Conservation (phyloP, 306 rosid genomes). For the Cicer judaicum region DNA sequence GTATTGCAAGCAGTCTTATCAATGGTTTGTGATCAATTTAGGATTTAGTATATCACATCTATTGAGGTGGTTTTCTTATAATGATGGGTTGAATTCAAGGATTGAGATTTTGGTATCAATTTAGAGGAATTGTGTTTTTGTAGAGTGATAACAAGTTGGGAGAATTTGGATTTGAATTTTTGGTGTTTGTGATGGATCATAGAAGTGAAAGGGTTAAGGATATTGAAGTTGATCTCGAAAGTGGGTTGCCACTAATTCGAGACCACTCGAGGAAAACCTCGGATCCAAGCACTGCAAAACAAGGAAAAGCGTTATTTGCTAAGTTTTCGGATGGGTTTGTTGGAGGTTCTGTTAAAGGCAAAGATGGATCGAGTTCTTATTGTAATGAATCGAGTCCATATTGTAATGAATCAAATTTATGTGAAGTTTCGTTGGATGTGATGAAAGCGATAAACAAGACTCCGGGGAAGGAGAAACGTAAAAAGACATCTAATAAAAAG, state of each 20-base stretch:
- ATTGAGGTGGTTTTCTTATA: constrained; percentile 32
- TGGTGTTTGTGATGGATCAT: constrained; percentile 56
- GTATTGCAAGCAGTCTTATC: constrained; percentile 42
- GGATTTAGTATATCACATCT: constrained; percentile 20
- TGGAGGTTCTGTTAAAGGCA: constrained; percentile 52
- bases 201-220: constrained; percentile 45
- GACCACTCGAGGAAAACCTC: constrained; percentile 56
- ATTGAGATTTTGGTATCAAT: constrained; percentile 19
- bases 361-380: constrained; percentile 49
- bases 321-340: constrained; percentile 54
- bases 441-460: constrained; percentile 45
- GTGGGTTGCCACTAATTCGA: constrained; percentile 56
- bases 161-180: constrained; percentile 41
- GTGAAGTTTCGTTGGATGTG: constrained; percentile 48
- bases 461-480: constrained; percentile 65
- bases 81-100: constrained; percentile 50
- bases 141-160: constrained; percentile 8
- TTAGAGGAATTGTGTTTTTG: constrained; percentile 40
- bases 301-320: constrained; percentile 50
- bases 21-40: constrained; percentile 42
- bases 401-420: constrained; percentile 41
- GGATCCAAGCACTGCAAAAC: constrained; percentile 43
- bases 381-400: no score
- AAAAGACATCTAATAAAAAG: constrained; percentile 65
- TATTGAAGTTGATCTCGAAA: constrained; percentile 69